These are phyloP conservation scores for Talaromyces thailandensis DNA, from an alignment of 495 filamentous ascomycete species.

Conservation along the genomic window DNA sequence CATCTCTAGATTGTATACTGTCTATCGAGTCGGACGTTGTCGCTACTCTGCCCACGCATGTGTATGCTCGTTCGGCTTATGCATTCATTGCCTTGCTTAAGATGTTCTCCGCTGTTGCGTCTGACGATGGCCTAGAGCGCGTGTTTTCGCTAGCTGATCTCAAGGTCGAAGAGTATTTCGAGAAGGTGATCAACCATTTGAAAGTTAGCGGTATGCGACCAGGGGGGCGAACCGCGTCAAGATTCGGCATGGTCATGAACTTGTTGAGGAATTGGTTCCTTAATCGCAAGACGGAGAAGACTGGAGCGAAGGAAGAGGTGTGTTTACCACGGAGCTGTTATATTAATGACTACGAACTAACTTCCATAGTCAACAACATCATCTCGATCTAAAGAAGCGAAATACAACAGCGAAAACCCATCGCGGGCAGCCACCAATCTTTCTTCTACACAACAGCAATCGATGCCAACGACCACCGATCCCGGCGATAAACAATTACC, in stretches of 20 bases:
- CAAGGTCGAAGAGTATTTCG: slow-evolving; percentile 66
- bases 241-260: slow-evolving; percentile 65
- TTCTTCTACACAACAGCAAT: slow-evolving; percentile 1
- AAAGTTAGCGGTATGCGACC: slow-evolving; percentile 52
- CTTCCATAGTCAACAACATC: slow-evolving; percentile 1
- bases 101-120: slow-evolving; percentile 68
- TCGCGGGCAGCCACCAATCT: slow-evolving; percentile 6
- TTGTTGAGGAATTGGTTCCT: slow-evolving; percentile 69
- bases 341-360: neutral
- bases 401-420: neutral
- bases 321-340: neutral
- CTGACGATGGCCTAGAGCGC: slow-evolving; percentile 59
- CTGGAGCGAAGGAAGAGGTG: slow-evolving; percentile 6
- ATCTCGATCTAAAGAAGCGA: slow-evolving; percentile 4
- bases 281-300: slow-evolving; percentile 28
- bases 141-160: slow-evolving; percentile 68
- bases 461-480: neutral
- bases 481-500: neutral
- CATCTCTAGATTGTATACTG: slow-evolving; percentile 62
- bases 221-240: slow-evolving; percentile 59
- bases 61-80: slow-evolving; percentile 71
- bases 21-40: slow-evolving; percentile 51
- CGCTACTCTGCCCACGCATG: slow-evolving; percentile 64
- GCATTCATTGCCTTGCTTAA: slow-evolving; percentile 83
- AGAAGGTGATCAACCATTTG: slow-evolving; percentile 58